Evolutionary conservation across 805 yeast species (phyloP).

Genomic region (Blastobotrys chiropterorum): DNA sequence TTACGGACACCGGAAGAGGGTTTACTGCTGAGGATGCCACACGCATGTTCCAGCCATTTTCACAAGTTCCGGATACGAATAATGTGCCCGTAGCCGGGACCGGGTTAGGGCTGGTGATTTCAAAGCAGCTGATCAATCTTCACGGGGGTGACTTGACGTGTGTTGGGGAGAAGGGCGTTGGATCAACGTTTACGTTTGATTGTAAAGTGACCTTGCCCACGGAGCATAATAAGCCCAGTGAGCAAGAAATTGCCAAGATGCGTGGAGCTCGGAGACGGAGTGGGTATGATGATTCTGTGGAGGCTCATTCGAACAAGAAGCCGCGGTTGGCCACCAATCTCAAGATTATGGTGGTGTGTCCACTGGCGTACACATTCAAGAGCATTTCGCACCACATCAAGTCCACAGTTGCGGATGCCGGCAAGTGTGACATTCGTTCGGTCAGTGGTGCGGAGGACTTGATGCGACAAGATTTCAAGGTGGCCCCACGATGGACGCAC

Average conservation of each 20-base stretch:
- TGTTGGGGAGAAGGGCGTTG: slow-evolving; percentile 26
- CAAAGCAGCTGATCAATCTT: slow-evolving; percentile 30
- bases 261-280: neutral
- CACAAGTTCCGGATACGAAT: slow-evolving; percentile 25
- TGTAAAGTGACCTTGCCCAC: slow-evolving; percentile 25
- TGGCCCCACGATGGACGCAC: slow-evolving; percentile 22
- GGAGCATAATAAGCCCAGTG: slow-evolving; percentile 21
- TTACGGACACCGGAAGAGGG: slow-evolving; percentile 33
- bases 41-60: slow-evolving; percentile 32
- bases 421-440: slow-evolving; percentile 14
- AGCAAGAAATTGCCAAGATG: slow-evolving; percentile 15
- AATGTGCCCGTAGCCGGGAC: slow-evolving; percentile 21
- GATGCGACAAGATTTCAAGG: neutral
- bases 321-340: slow-evolving; percentile 7
- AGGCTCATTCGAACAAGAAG: slow-evolving; percentile 1
- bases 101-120: slow-evolving; percentile 32
- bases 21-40: slow-evolving; percentile 26
- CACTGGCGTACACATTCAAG: slow-evolving; percentile 21
- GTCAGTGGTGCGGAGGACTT: slow-evolving; percentile 9
- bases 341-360: slow-evolving; percentile 25
- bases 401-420: slow-evolving; percentile 21
- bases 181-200: slow-evolving; percentile 27
- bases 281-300: slow-evolving; percentile 1
- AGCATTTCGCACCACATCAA: slow-evolving; percentile 28
- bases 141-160: slow-evolving; percentile 30